Evolutionary conservation across 306 rosid genomes (phyloP), one percentile per base, ranked within the genome.

Genomic region (Acacia acuminata): DNA sequence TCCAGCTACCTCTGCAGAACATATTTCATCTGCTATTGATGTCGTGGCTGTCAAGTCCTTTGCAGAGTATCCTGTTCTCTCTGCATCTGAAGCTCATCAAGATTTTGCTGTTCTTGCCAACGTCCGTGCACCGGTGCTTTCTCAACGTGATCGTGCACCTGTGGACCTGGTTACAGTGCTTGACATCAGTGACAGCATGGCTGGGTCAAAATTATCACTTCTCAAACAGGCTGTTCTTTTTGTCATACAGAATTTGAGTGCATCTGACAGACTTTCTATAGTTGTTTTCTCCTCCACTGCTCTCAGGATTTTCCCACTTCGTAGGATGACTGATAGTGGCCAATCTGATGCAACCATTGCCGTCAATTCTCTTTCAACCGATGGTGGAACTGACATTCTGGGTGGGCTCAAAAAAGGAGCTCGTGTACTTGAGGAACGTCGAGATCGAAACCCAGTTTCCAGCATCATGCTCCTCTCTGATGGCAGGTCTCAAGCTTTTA

Each of bases 181-280:
- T 71, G 94, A 91, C 76, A 87, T 89, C 76, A 91, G 94, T 74
- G 94, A 90, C 27, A 91, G 94, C 92, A 91, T 91, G 94, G 84
- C 92, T 53, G 94, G 94, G 10, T 80, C 92, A 36, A 91, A 91
- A 86, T 88, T 91, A 22, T 82, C 88, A 53, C 87, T 91, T 76
- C 79, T 91, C 48, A 89, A 91, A 74, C 91, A 88, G 56, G 94
- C 94, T 40, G 89, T 91, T 90, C 89, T 90, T 7, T 91, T 91
- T 79, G 89, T 91, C 60, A 89, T 89, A 45, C 89, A 91, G 88
- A 91, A 91, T 77, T 86, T 91, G 3, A 90, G 91, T 19, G 87
- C 91, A 14, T 89, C 87, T 1, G 94, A 91, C 79, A 89, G 94
- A 25, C 91, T 91, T n/a, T 91, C 90, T 6, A 89, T 91, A 60